Base-by-base conservation (phyloP, 768 basidiomycete species). In the Chalciporus pseudorubinellus region DNA sequence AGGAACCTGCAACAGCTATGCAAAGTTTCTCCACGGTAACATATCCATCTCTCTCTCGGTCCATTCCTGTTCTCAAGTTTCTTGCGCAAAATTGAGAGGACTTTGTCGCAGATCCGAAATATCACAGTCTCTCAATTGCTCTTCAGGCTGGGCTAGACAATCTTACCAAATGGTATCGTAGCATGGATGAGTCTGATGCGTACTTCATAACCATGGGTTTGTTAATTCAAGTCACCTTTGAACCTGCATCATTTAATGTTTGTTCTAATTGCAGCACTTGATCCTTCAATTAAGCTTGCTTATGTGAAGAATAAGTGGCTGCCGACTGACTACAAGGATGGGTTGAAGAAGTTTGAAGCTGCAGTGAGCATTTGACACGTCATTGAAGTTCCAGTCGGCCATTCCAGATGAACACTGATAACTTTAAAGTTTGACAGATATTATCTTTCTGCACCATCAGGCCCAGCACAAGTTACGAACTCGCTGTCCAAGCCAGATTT, bases 181-280 rank as follows among this genome's bases (percentile, higher is more conserved):
- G 45, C 13, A 38, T 16, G 16, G 34, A 38, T 14, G 22, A 47
- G 24, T 47, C 46, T 26, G 36, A 47, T 28, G 46, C 24, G 24
- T 47, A 47, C 36, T 47, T 47, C 34, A 47, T 47, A n/a, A 47
- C 46, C 16, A 39, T 47, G 36, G 46, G 46, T 47, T 47, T 24
- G 21, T 28, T 22, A 13, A 20, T 45, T 12, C 19, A 24, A 7
- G 24, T 24, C 24, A 24, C 24, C 7, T 24, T 24, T 7, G 7
- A 24, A 24, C 24, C 24, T 24, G 24, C 24, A 24, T 7, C 24
- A 24, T 24, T 24, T 24, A 7, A 33, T 31, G 9, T 20, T 19
- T 31, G 7, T 11, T 19, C 9, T 21, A 10, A 26, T 31, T 31
- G 19, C 29, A 47, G 36, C 39, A 9, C 46, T 47, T 3, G 36